Evolutionary conservation across 208 protist genomes (phyloP), one percentile per base, ranked within the genome.

Genomic region (Wallacemonas sp.): DNA sequence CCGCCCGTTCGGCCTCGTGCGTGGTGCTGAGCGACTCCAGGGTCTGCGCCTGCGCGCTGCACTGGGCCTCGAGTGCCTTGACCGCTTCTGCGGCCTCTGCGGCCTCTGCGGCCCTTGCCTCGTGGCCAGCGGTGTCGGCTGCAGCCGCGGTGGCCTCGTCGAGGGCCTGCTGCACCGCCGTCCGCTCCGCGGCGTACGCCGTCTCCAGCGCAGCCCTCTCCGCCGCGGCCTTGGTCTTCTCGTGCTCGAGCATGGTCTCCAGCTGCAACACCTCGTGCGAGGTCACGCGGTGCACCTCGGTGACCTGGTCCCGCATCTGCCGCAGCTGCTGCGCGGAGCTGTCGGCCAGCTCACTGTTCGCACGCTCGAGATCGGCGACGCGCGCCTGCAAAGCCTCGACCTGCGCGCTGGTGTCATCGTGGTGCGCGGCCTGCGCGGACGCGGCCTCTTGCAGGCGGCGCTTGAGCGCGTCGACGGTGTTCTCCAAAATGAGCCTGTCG

Each of bases 291-390:
- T 67, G 62, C 41, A 65, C 12, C 1, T 74, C 67, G 1, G 36
- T 1, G 2, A 74, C 45, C 36, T 74, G 52, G 46, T 41, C 62
- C 63, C 49, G 69, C 45, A 46, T 52, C 52, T 66, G 57, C 2
- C 67, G 63, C n/a, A 79, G 31, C 42, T 72, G 64, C 48, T 55
- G 61, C 54, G 67, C 72, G 29, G 66, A 52, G 57, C 5, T 38
- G 48, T 78, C 80, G 2, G 72, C 65, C 2, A 75, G 65, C 26
- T 75, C 73, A 12, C 44, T 66, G 31, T 62, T 75, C 23, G 23
- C 41, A 18, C 61, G 36, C 39, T 61, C 44, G 11, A 77, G 61
- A 7, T 39, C 49, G 11, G 46, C 50, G 33, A 54, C 65, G 28
- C 77, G 71, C 48, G 68, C 63, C 32, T 66, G 62, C 65, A 67